Evolutionary conservation across 2,329 filamentous ascomycete species (phyloP), one percentile per base, ranked within the genome.

Genomic region (Grosmannia penicillata): DNA sequence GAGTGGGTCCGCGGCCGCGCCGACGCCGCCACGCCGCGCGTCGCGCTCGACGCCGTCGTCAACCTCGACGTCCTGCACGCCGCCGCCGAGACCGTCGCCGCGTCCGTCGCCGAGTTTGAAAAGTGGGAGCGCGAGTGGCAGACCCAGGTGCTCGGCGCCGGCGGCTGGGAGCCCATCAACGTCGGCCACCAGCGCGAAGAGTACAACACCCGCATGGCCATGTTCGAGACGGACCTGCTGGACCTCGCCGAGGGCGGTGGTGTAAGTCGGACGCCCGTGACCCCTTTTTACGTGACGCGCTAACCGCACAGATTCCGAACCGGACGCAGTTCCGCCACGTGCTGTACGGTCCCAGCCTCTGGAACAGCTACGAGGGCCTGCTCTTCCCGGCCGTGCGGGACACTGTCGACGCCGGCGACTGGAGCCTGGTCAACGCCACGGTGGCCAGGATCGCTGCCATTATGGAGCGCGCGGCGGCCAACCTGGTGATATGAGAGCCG

Each of bases 271-370:
- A n/a, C n/a, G n/a, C n/a, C n/a, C n/a, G n/a, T n/a, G n/a, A n/a
- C n/a, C n/a, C n/a, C n/a, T n/a, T 76, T 39, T 38, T 17, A 11
- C 15, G 5, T 22, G 24, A 28, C 40, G 50, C 15, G 13, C 33
- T 42, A 19, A 41, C 34, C 2, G 6, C 6, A 39, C 32, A 86
- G 81, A 71, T 93, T 5, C 82, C 83, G 28, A 84, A 84, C 49
- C 78, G 89, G 46, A 82, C 82, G 6, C 91, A 96, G 59, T 98
- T 86, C 68, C 94, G 93, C 57, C 91, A 95, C 58, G 71, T 93
- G 52, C 62, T 98, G 40, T 93, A 87, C 54, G 89, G 82, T 2
- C 91, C 91, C 1, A 74, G 84, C 51, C 63, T 74, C 3, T 87
- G 84, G 79, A 78, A 77, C 25, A 74, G 70, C 27, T 72, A 78